Evolutionary conservation across 306 rosid genomes (phyloP).

Genomic region (Casuarina glauca): DNA sequence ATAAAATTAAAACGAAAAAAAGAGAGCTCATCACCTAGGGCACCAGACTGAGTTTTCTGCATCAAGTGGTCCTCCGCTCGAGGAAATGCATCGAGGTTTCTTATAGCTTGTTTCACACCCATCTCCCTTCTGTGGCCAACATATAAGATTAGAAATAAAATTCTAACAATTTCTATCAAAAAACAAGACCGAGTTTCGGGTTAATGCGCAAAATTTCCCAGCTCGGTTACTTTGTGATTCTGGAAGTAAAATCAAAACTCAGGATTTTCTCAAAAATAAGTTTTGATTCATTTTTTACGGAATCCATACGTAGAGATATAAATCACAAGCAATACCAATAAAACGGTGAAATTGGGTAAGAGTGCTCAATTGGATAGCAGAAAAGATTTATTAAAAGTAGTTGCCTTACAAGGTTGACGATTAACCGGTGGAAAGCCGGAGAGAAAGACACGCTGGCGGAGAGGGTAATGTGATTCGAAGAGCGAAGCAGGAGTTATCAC

Average conservation of each 20-base stretch:
- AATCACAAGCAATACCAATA: neutral
- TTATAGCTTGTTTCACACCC: conserved; percentile 77
- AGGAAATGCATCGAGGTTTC: conserved; percentile 90
- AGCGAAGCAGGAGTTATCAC: conserved; percentile 19
- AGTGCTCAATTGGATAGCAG: neutral
- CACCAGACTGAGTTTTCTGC: conserved; percentile 94
- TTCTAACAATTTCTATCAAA: conserved; percentile 1
- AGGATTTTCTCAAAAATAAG: neutral
- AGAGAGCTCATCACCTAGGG: conserved; percentile 60
- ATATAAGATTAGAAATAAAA: neutral
- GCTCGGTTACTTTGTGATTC: neutral
- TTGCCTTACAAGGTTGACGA: neutral
- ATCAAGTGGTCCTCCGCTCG: conserved; percentile 95
- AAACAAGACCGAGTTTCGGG: neutral
- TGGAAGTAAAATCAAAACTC: neutral
- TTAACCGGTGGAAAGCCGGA: conserved; percentile 6
- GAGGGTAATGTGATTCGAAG: conserved; percentile 5
- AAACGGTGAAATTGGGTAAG: neutral
- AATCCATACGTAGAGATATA: neutral
- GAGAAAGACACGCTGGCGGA: neutral
- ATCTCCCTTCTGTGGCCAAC: conserved; percentile 24
- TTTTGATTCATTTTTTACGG: neutral
- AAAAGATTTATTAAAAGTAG: neutral
- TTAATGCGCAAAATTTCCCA: neutral
- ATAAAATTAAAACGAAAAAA: neutral